Base-by-base conservation (phyloP, 2,329 filamentous ascomycete genomes). In the Ascochyta fabae region DNA sequence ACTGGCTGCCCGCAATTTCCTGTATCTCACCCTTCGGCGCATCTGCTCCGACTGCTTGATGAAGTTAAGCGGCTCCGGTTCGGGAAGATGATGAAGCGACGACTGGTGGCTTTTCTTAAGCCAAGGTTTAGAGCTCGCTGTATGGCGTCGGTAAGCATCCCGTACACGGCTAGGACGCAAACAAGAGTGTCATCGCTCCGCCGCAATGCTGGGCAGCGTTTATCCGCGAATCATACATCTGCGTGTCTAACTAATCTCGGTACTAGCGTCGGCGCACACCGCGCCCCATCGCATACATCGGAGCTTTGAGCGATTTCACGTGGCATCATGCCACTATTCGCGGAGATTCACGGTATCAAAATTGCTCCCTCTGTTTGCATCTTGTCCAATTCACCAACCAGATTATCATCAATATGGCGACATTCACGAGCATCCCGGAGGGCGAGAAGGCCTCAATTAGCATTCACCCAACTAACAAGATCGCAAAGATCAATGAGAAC, bases 401-500 rank as follows among this genome's bases (percentile, higher is more conserved):
- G 6, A 33, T 5, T 6, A 24, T 19, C 15, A 50, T 19, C 48
- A 60, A 44, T 22, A 92, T 92, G 89, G 86, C 89, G 9, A 89
- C 86, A 42, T 92, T 91, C 70, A 91, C 89, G 23, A 85, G 84
- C 68, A 84, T 91, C 60, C 68, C 78, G 9, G 85, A 86, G 53
- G 80, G 80, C 60, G 84, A 88, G 64, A 81, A 77, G 56, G 83
- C 89, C 42, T 83, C 82, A 62, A 89, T 92, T 68, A 83, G 83
- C 49, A 79, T 93, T 56, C 85, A 91, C 69, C 80, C 88, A 5
- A 74, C 77, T 15, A 84, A 89, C 72, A 85, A 83, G 63, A 77
- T 93, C 50, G 88, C 88, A 55, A 87, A 87, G 71, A 91, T 95
- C 68, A 87, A 92, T 68, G 85, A 89, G 58, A 91, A 91, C 70